A percentile compares a stretch with the other conserved stretches of the same genome.
These are phyloP conservation scores for Xylaria bambusicola DNA, from an alignment of 495 filamentous ascomycete species.

Conservation along the genomic window DNA sequence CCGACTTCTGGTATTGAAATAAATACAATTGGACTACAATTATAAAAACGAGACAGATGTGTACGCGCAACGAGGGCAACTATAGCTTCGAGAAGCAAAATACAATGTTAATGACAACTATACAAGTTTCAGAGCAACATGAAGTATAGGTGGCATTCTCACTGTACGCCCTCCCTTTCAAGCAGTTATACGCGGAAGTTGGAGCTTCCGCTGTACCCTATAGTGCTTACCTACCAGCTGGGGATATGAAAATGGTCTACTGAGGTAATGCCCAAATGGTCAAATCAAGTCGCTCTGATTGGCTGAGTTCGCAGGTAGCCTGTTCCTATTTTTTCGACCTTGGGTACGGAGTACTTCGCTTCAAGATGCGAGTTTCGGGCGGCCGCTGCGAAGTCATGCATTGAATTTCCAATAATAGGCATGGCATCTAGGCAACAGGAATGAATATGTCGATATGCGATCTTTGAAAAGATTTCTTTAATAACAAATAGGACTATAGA, in stretches of 20 bases:
- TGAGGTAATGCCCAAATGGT: slow-evolving; percentile 3
- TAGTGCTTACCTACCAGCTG: neutral
- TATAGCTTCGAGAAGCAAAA: neutral
- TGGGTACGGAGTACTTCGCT: too few relatives aligned
- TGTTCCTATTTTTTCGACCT: neutral
- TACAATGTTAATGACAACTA: neutral
- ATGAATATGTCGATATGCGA: too few relatives aligned
- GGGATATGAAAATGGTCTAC: neutral
- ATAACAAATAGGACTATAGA: too few relatives aligned
- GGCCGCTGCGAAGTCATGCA: too few relatives aligned
- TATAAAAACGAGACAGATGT: too few relatives aligned
- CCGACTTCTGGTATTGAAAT: too few relatives aligned
- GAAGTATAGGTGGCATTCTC: neutral
- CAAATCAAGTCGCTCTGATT: slow-evolving; percentile 1
- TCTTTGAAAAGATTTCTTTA: too few relatives aligned
- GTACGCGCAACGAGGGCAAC: neutral
- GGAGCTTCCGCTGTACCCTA: slow-evolving; percentile 14
- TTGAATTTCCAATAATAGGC: neutral
- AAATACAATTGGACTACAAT: too few relatives aligned
- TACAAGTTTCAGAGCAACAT: neutral
- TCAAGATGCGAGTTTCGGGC: neutral
- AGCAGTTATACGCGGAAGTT: neutral
- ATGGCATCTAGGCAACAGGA: too few relatives aligned
- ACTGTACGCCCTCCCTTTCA: neutral
- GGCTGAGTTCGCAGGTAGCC: neutral